These are phyloP conservation scores for Hypomontagnella submonticulosa DNA, from an alignment of 495 filamentous ascomycete species.

Conservation along the genomic window DNA sequence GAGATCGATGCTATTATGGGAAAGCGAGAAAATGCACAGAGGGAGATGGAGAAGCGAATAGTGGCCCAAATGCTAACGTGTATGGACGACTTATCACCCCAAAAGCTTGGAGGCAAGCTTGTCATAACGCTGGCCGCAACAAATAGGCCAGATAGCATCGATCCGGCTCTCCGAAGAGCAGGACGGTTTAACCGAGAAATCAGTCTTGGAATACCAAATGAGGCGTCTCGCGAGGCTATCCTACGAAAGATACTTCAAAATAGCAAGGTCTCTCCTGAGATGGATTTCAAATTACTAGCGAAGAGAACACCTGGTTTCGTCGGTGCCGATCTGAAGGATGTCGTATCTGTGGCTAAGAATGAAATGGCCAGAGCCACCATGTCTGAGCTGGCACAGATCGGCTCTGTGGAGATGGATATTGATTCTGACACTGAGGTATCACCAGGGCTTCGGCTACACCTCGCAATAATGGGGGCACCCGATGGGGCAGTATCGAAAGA, in stretches of 20 bases:
- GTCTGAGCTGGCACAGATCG: conserved; percentile 57
- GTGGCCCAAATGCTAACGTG: conserved; percentile 92
- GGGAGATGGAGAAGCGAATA: conserved; percentile 97
- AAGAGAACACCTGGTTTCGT: conserved; percentile 95
- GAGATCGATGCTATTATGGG: conserved; percentile 97
- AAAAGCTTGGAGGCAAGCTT: conserved; percentile 82
- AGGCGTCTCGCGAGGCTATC: conserved; percentile 84
- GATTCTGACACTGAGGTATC: conserved; percentile 35
- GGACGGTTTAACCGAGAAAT: conserved; percentile 94
- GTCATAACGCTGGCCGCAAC: conserved; percentile 95
- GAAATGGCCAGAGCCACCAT: conserved; percentile 67
- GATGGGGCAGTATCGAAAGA: conserved; percentile 58
- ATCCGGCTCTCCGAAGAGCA: conserved; percentile 85
- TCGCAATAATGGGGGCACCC: conserved; percentile 41
- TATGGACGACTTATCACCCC: conserved; percentile 74
- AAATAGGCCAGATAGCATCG: conserved; percentile 89
- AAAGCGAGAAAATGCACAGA: conserved; percentile 92
- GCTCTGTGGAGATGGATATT: conserved; percentile 39
- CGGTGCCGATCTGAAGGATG: conserved; percentile 88
- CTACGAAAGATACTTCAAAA: conserved; percentile 80
- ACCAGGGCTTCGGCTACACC: conserved; percentile 41
- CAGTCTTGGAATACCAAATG: conserved; percentile 93
- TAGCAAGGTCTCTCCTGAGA: conserved; percentile 72
- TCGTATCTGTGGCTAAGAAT: conserved; percentile 79
- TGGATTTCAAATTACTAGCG: conserved; percentile 83